Evolutionary conservation across 108 stramenopile genomes (phyloP), one percentile per base, ranked within the genome.

Genomic region (Epipyxis sp.): DNA sequence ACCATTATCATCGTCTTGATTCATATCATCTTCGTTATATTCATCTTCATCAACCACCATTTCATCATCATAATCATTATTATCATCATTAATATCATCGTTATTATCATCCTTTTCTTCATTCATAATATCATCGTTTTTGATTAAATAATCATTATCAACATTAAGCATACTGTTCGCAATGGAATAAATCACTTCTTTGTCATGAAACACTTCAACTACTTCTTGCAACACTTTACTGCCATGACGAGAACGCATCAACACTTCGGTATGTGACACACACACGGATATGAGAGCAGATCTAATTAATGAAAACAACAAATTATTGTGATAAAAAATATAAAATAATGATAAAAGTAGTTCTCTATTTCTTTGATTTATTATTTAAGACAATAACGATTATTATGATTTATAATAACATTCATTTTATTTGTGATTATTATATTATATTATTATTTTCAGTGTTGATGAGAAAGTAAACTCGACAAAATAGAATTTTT

Each of bases 31-130:
- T 16, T 68, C 65, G 35, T 13, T 16, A 68, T 16, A 20, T 20
- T 20, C 65, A 25, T 46, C 44, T 13, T 37, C 71, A 39, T 54
- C 71, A 29, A 29, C 71, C 25, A 43, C 71, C 42, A 43, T 42
- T 39, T 57, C 71, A 6, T 74, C 71, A 6, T 74, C 71, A 10
- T 74, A 37, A 10, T 74, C 71, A 30, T 32, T 32, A 10, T 74
- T 42, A 3, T 54, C 71, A 29, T 3, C 71, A 3, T 74, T 42
- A 3, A 43, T 42, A 42, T 74, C 50, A 6, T 74, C 71, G 16
- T 74, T 42, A 27, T 74, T 42, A 35, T 3, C 50, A 35, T 57
- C 50, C 13, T 74, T 42, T 32, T 74, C 71, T 10, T 74, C 50
- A 6, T 74, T 42, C 42, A 34, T 37, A 25, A 27, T 29, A 16